Base-by-base conservation (phyloP, 495 filamentous ascomycete genomes). In the Cercophora scortea region DNA sequence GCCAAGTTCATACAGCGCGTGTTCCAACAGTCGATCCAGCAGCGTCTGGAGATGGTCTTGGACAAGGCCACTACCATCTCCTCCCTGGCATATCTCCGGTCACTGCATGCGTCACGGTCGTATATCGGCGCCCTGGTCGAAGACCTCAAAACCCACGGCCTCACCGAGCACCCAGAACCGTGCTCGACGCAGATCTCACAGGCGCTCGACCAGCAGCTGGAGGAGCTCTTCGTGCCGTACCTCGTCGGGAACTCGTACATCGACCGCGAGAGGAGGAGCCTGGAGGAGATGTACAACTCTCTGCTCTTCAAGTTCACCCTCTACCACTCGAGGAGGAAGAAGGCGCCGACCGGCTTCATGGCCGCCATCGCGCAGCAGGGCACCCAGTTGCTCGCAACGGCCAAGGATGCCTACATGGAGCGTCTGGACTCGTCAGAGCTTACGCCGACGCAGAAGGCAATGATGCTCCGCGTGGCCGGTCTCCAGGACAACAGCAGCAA, bases 1-100 rank as follows among this genome's bases (percentile, higher is more conserved):
- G 80, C 82, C 38, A 89, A 88, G 54, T 99, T 99, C 57, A 71
- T 97, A 32, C 94, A 97, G 67, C 80, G 94, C 34, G 84, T 99
- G 6, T 99, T 97, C 64, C 92, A 99, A 63, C 94, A 99, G 65
- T 96, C 92, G 3, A 86, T 98, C 55, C 94, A 97, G 64, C 93
- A 97, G 67, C 77, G 90, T 3, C 76, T 99, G 11, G 94, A 99
- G 59, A 90, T 95, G 87, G 90, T 99, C 8, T 74, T 99, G 42
- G 89, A 95, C 53, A 96, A 95, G 68, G 92, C 94, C 11, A 87
- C 86, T 57, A 84, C 83, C 8, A 82, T 96, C 40, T 97, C 94
- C 1, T 90, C 89, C 5, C 72, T 99, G 18, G 91, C 94, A 4
- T 97, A 95, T 64, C 74, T 99, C 0, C 83, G 94, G 39, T 92